Percentiles rank a stretch among this genome's conserved stretches.
phyloP scores from a whole-genome alignment of 495 filamentous ascomycete species.

The Hypoxylon fragiforme region DNA sequence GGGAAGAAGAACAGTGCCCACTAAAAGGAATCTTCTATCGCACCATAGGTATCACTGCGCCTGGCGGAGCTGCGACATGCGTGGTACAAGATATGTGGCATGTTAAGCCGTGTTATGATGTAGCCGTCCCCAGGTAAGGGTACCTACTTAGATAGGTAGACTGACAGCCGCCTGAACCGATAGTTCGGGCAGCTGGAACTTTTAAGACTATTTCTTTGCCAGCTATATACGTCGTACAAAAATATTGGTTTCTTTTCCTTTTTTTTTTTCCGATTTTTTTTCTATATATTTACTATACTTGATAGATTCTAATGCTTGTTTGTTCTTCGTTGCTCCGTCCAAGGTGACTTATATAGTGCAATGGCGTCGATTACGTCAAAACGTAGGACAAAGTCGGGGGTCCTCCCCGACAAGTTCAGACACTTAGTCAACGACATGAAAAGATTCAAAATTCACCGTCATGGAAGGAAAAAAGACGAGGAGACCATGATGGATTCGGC shows the following conservation, averaged over 20 bases:
- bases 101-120: conserved; percentile 14
- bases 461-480: conserved; percentile 18
- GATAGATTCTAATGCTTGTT: conserved; percentile 18
- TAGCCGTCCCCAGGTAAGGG: no score
- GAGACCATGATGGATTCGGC: conserved; percentile 11
- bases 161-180: conserved; percentile 16
- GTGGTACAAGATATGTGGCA: conserved; percentile 13
- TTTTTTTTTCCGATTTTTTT: conserved; percentile 5
- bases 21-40: conserved; percentile 11
- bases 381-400: conserved; percentile 22
- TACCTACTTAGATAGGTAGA: conserved; percentile 3
- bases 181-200: conserved; percentile 7
- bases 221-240: conserved; percentile 16
- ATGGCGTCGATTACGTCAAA: conserved; percentile 23
- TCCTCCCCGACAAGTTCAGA: conserved; percentile 33
- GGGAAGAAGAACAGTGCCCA: conserved; percentile 15
- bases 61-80: conserved; percentile 15
- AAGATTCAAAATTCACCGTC: conserved; percentile 29
- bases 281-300: background rate
- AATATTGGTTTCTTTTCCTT: no score
- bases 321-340: conserved; percentile 5
- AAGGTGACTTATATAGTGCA: conserved; percentile 11
- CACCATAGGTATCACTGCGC: conserved; percentile 18
- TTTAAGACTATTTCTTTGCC: conserved; percentile 17
- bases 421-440: conserved; percentile 37